Conservation (phyloP, 140 eudicot species). For the Erigeron philadelphicus region DNA sequence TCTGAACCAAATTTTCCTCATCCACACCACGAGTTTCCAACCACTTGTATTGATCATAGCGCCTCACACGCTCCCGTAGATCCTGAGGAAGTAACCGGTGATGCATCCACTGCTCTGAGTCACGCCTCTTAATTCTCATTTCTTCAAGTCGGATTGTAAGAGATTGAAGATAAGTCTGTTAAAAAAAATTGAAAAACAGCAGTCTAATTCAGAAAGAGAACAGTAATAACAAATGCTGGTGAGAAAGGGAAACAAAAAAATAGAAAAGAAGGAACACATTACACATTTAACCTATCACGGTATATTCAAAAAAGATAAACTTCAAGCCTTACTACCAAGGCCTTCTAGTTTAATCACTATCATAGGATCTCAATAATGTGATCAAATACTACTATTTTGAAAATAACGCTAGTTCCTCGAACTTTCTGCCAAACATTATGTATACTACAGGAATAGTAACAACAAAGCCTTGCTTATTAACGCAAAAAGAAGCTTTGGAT, state of each 20-base stretch:
- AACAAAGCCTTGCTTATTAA: too few relatives aligned
- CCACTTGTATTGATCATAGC: conserved; percentile 88
- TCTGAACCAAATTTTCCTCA: conserved; percentile 66
- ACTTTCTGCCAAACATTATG: too few relatives aligned
- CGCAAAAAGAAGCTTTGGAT: too few relatives aligned
- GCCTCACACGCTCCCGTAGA: conserved; percentile 69
- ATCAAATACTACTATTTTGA: too few relatives aligned
- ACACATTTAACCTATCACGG: background rate
- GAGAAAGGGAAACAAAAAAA: background rate
- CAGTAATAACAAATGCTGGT: background rate
- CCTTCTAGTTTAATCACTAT: background rate
- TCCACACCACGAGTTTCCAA: conserved; percentile 85
- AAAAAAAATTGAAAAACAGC: background rate
- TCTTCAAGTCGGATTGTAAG: conserved; percentile 83
- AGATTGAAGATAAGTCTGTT: conserved; percentile 80
- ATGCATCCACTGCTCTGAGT: conserved; percentile 93
- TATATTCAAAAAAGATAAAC: background rate
- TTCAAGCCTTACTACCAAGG: background rate
- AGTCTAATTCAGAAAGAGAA: background rate
- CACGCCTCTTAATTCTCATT: conserved; percentile 89
- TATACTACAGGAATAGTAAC: too few relatives aligned
- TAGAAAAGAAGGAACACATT: background rate
- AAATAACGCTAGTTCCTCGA: too few relatives aligned
- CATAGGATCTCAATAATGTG: too few relatives aligned
- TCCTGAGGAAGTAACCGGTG: conserved; percentile 81